Base-by-base conservation (phyloP, 208 protist genomes). In the Wallacemonas collosoma region DNA sequence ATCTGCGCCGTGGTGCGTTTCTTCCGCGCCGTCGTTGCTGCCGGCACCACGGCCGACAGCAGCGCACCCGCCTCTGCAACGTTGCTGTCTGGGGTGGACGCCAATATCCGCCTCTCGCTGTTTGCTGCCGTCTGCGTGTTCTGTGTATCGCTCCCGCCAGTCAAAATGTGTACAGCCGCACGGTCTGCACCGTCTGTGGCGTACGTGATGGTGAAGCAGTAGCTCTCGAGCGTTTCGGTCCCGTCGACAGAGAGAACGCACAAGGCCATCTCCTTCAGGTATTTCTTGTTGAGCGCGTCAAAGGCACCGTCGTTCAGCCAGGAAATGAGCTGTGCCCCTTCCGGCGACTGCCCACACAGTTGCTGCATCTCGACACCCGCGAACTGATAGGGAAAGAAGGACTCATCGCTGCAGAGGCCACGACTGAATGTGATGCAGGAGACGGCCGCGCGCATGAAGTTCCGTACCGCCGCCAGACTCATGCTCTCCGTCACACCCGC, bases 281-380 rank as follows among this genome's bases (percentile, higher is more conserved):
- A 95, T 45, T 82, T 81, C 41, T 83, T 78, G 57, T 93, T 92
- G 2, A 95, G 76, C 36, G 90, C 90, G 68, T 94, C 88, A 73
- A 95, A 91, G n/a, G 83, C 86, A 60, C 88, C 85, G 40, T 88
- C 85, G 56, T 90, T 87, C 48, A 94, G 86, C 87, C 88, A 95
- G 60, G 84, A 92, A 40, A 93, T 92, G 2, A 65, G 14, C 40
- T 65, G 60, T 15, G 64, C 62, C 9, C 60, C 60, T 35, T 45
- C 60, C n/a, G 26, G n/a, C 11, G 60, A 65, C 40, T 45, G 44
- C 6, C 41, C 12, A n/a, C 60, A 65, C 6, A 65, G 60, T 41
- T 65, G 60, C 43, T 65, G 60, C 60, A 65, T 65, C 41, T 45
- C 40, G 15, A 65, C 60, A 26, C 60, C 60, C 7, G 43, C 41